Percentiles rank a stretch among this genome's conserved stretches.
These are phyloP conservation scores for Neobulgaria alba DNA, from an alignment of 2,329 filamentous ascomycete species.

Conservation along the genomic window DNA sequence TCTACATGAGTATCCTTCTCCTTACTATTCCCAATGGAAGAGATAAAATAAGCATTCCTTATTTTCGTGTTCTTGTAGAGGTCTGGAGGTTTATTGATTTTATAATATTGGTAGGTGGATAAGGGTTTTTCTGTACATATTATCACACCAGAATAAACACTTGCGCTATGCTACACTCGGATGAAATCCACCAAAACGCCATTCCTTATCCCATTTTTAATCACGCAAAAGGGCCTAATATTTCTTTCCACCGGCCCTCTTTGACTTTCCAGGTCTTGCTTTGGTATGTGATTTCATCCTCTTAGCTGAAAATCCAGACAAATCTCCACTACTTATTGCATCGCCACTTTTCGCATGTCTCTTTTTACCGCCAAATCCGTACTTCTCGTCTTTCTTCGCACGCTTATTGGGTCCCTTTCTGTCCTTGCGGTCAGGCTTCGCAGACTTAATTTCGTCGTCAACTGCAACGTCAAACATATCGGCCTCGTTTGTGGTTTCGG, in stretches of 20 bases:
- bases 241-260: constrained; percentile 28
- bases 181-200: too few relatives aligned
- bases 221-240: too few relatives aligned
- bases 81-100: too few relatives aligned
- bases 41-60: too few relatives aligned
- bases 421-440: constrained; percentile 34
- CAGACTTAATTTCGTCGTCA: constrained; percentile 40
- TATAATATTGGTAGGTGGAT: too few relatives aligned
- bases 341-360: constrained; percentile 83
- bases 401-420: constrained; percentile 59
- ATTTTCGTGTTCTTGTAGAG: too few relatives aligned
- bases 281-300: constrained; percentile 66
- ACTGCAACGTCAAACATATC: constrained; percentile 89
- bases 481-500: constrained; percentile 57
- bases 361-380: constrained; percentile 95
- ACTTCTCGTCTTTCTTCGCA: constrained; percentile 90
- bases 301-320: constrained; percentile 70
- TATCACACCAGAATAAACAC: too few relatives aligned
- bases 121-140: too few relatives aligned
- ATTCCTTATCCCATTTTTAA: too few relatives aligned
- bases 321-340: constrained; percentile 71
- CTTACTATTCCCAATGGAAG: too few relatives aligned
- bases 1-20: too few relatives aligned
- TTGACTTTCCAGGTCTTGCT: constrained; percentile 41
- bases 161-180: too few relatives aligned